Conservation (phyloP, 345 rosid genomes). For the Tarenaya hassleriana region DNA sequence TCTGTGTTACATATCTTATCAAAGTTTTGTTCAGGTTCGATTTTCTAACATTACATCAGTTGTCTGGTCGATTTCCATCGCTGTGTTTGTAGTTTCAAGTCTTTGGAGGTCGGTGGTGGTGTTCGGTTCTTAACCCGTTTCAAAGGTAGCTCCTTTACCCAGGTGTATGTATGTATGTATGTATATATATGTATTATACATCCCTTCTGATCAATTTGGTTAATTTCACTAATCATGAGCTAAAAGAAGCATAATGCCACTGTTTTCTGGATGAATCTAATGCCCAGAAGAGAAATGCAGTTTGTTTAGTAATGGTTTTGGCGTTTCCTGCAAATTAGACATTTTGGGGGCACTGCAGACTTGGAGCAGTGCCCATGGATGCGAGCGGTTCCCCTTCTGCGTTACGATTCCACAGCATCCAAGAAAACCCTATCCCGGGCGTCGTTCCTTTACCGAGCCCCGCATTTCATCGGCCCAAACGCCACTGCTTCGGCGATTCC, state of each 20-base stretch:
- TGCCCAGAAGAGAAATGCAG: slow-evolving; percentile 18
- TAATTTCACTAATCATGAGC: background rate
- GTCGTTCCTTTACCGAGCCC: slow-evolving; percentile 8
- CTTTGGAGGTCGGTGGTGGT: slow-evolving; percentile 2
- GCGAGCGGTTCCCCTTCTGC: slow-evolving; percentile 23
- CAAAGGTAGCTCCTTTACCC: slow-evolving; percentile 20
- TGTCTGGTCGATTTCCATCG: background rate
- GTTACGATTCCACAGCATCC: slow-evolving; percentile 21
- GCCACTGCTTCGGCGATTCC: slow-evolving; percentile 26
- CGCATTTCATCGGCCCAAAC: slow-evolving; percentile 13
- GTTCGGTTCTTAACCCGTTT: slow-evolving; percentile 2
- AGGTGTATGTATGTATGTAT: too few relatives aligned
- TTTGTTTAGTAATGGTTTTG: slow-evolving; percentile 15
- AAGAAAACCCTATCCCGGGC: slow-evolving; percentile 11
- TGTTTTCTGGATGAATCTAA: background rate
- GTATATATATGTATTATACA: too few relatives aligned
- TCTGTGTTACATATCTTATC: slow-evolving; percentile 9
- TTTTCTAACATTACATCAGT: slow-evolving; percentile 21
- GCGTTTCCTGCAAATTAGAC: slow-evolving; percentile 4
- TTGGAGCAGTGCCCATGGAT: slow-evolving; percentile 26
- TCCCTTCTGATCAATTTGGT: too few relatives aligned
- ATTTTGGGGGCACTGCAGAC: slow-evolving; percentile 19
- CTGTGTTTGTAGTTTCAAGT: background rate
- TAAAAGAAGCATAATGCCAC: slow-evolving; percentile 1
- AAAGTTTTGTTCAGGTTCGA: slow-evolving; percentile 5